Conservation (phyloP, 257 asterid species). For the Lithospermum erythrorhizon region DNA sequence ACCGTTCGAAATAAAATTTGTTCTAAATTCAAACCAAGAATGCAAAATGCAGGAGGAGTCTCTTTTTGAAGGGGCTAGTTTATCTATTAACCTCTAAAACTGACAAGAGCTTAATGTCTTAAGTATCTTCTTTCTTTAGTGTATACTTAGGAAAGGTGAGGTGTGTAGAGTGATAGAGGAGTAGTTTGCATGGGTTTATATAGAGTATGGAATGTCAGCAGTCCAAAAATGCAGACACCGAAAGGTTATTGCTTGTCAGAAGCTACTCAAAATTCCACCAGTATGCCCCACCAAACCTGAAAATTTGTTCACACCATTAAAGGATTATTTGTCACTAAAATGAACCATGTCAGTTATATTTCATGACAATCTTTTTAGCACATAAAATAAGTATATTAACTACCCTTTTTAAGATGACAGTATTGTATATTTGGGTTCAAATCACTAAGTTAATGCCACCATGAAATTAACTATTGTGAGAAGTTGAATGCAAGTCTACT, state of each 20-base stretch:
- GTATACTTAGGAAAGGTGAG: neutral
- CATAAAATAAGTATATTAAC: neutral
- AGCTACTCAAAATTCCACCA: conserved; percentile 35
- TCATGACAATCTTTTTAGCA: neutral
- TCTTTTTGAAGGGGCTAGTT: neutral
- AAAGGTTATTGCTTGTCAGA: conserved; percentile 28
- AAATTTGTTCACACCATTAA: conserved; percentile 23
- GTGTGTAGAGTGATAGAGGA: conserved; percentile 22
- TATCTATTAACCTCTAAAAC: too few relatives aligned
- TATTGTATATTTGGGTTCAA: neutral
- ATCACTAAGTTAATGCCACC: neutral
- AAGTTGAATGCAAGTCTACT: too few relatives aligned
- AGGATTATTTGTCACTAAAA: conserved; percentile 13
- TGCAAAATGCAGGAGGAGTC: neutral
- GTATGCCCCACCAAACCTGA: conserved; percentile 20
- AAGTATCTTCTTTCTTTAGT: neutral
- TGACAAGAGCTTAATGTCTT: too few relatives aligned
- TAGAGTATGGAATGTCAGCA: conserved; percentile 15
- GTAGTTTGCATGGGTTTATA: conserved; percentile 17
- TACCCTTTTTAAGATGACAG: neutral
- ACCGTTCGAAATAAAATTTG: neutral
- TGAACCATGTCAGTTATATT: conserved; percentile 15
- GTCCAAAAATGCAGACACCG: conserved; percentile 18
- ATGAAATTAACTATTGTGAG: neutral
- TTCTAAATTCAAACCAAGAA: neutral